Conservation (phyloP, 2,329 filamentous ascomycete species). For the Arthrobotrys iridis region DNA sequence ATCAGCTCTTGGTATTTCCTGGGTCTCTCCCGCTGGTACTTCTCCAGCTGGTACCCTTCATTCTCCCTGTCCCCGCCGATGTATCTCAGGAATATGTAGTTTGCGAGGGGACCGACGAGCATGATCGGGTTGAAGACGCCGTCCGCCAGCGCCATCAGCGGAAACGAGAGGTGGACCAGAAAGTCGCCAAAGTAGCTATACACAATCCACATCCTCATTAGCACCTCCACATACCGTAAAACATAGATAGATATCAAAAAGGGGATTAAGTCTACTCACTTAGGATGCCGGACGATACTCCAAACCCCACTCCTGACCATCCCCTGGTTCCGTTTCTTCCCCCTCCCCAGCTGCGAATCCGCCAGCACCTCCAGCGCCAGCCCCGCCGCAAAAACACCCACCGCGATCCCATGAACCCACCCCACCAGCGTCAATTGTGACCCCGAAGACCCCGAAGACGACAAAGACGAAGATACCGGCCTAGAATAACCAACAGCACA, state of each 20-base stretch:
- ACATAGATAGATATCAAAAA: neutral
- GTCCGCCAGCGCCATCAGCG: conserved; percentile 68
- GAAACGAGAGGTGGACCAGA: conserved; percentile 70
- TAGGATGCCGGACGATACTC: conserved; percentile 71
- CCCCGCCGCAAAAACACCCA: conserved; percentile 69
- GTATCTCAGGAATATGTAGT: conserved; percentile 70
- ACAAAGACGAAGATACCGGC: conserved; percentile 60
- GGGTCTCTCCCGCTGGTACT: conserved; percentile 66
- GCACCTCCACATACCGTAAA: too few species aligned
- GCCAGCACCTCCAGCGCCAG: conserved; percentile 69
- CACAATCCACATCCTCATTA: too few species aligned
- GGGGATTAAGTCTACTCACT: conserved; percentile 64
- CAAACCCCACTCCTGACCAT: conserved; percentile 70
- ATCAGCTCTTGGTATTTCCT: conserved; percentile 68
- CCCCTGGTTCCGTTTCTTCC: conserved; percentile 62
- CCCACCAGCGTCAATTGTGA: neutral
- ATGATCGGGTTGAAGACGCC: conserved; percentile 68
- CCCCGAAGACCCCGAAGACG: conserved; percentile 16
- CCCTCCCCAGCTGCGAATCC: conserved; percentile 68
- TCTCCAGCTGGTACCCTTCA: conserved; percentile 66
- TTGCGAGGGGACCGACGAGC: conserved; percentile 68
- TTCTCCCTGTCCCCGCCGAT: conserved; percentile 69
- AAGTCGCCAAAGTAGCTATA: conserved; percentile 70
- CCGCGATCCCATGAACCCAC: conserved; percentile 62
- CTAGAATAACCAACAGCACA: conserved; percentile 64